phyloP scores from a whole-genome alignment of 2,329 filamentous ascomycete genomes.

The Rhexocercosporidium sp. region DNA sequence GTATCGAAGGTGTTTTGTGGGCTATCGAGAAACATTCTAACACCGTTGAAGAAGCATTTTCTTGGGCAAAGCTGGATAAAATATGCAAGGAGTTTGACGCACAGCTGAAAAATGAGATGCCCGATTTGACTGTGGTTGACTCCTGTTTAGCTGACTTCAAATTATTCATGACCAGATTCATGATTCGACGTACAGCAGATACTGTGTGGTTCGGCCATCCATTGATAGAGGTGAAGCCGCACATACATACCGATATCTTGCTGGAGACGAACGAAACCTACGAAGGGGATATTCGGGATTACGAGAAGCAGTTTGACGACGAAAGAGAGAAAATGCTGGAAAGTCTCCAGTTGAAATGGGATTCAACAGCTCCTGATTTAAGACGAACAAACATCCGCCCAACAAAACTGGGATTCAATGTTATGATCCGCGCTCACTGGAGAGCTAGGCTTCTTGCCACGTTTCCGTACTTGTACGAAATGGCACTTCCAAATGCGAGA shows the following conservation, averaged over 20 bases:
- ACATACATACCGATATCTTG: slow-evolving; percentile 29
- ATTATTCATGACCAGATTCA: slow-evolving; percentile 25
- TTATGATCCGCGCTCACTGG: slow-evolving; percentile 4
- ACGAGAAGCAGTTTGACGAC: neutral
- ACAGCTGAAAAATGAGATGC: slow-evolving; percentile 5
- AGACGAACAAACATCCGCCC: neutral
- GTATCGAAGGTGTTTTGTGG: slow-evolving; percentile 28
- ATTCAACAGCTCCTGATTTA: slow-evolving; percentile 10
- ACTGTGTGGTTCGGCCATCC: slow-evolving; percentile 29
- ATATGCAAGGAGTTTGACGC: slow-evolving; percentile 27
- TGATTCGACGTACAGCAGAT: slow-evolving; percentile 30
- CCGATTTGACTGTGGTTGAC: neutral
- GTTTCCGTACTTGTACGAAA: slow-evolving; percentile 25
- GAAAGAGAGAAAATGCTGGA: neutral
- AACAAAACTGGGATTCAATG: slow-evolving; percentile 19
- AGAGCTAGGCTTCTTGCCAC: slow-evolving; percentile 25
- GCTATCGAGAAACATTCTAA: slow-evolving; percentile 27
- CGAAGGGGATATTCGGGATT: neutral
- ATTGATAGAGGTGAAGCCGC: slow-evolving; percentile 27
- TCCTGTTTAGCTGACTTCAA: slow-evolving; percentile 7
- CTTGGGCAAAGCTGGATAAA: slow-evolving; percentile 14
- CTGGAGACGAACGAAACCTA: slow-evolving; percentile 6
- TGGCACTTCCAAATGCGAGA: neutral
- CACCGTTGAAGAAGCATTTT: neutral
- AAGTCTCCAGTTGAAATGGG: slow-evolving; percentile 10